Percentiles rank a stretch among this genome's conserved stretches.
Evolutionary conservation across 2,329 filamentous ascomycete genomes (phyloP).

Genomic region (Ophiostoma sp.): DNA sequence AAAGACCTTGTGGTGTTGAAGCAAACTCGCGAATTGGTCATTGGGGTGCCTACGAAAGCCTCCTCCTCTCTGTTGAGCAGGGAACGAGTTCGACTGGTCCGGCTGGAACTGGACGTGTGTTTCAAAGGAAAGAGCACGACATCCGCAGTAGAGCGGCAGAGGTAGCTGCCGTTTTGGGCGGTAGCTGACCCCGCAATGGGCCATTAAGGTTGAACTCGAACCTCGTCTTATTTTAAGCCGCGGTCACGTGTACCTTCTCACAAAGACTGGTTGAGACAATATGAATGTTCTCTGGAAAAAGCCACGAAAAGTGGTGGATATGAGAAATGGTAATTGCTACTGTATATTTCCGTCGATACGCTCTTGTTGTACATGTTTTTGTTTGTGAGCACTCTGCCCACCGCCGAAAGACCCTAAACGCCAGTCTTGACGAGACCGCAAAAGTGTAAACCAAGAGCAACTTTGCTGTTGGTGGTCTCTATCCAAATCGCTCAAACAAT

Average conservation of each 20-base stretch:
- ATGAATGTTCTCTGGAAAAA: background rate
- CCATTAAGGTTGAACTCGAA: background rate
- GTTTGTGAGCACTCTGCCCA: background rate
- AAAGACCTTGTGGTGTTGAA: background rate
- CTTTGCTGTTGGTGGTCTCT: background rate
- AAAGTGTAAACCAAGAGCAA: background rate
- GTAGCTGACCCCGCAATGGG: background rate
- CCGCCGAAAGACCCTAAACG: background rate
- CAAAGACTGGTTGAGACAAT: background rate
- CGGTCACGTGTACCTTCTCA: background rate
- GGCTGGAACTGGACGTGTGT: background rate
- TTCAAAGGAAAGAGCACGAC: constrained; percentile 6
- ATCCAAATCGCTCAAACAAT: background rate
- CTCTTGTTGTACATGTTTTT: background rate
- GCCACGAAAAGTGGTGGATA: too few species aligned
- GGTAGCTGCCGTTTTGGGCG: constrained; percentile 1
- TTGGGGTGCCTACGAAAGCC: background rate
- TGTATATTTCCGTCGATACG: background rate
- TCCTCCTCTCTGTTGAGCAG: background rate
- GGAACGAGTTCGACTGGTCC: background rate
- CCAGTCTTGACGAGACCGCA: background rate
- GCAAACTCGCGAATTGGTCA: background rate
- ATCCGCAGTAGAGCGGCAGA: background rate
- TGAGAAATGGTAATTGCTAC: background rate
- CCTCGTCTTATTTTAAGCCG: background rate